Conservation (phyloP, 2,329 filamentous ascomycete genomes). For the Curvularia lunata region DNA sequence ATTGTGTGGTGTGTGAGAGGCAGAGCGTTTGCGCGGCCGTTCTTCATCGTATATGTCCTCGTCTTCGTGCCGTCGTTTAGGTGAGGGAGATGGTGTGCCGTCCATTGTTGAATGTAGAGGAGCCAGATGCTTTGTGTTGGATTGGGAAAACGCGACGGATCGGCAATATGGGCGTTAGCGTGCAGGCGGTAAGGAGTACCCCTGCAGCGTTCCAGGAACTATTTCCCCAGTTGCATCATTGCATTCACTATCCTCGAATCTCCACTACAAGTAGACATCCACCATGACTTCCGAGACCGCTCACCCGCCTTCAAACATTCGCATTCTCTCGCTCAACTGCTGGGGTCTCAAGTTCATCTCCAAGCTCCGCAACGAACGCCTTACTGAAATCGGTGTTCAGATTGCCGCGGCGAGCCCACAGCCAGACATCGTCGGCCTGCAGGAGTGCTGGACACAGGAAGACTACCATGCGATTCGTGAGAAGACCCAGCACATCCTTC, state of each 20-base stretch:
- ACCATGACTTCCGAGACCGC: constrained; percentile 30
- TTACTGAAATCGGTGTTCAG: constrained; percentile 82
- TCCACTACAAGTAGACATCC: neutral
- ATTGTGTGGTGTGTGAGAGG: constrained; percentile 37
- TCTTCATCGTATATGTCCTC: constrained; percentile 36
- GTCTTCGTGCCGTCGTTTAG: constrained; percentile 40
- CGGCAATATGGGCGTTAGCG: constrained; percentile 17
- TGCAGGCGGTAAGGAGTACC: constrained; percentile 15
- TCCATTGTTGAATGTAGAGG: constrained; percentile 23
- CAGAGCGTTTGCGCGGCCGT: constrained; percentile 44
- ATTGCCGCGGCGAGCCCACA: constrained; percentile 71
- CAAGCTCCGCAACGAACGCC: constrained; percentile 75
- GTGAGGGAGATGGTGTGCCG: constrained; percentile 28
- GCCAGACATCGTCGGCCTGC: constrained; percentile 88
- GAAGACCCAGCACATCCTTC: constrained; percentile 74
- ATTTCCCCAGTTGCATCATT: constrained; percentile 29
- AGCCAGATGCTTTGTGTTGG: constrained; percentile 11
- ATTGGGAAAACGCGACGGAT: constrained; percentile 18
- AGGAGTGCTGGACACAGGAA: constrained; percentile 90
- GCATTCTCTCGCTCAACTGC: constrained; percentile 90
- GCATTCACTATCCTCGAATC: neutral
- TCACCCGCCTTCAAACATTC: constrained; percentile 61
- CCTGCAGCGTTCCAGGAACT: constrained; percentile 19
- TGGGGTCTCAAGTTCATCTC: constrained; percentile 94
- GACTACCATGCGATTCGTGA: constrained; percentile 82